Conservation (phyloP, 768 basidiomycete genomes). For the Tulasnella sp. region DNA sequence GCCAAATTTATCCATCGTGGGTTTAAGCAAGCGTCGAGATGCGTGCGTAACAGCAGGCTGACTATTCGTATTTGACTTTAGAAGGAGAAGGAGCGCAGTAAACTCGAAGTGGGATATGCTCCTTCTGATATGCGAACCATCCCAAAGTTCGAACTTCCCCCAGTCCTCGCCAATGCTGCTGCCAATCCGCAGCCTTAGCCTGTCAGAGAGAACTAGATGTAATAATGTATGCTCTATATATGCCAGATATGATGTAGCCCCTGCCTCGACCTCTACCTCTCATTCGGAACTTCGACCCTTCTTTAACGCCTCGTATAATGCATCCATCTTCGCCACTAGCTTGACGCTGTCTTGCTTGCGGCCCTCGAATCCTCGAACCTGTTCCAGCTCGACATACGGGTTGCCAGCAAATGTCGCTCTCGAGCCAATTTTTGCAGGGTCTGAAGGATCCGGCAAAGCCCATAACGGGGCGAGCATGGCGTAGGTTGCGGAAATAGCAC, state of each 20-base stretch:
- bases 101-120: slow-evolving; percentile 50
- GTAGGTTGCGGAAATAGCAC: slow-evolving; percentile 60
- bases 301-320: not conserved
- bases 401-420: not conserved
- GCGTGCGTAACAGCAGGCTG: not conserved
- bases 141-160: slow-evolving; percentile 51
- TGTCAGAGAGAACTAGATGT: not conserved
- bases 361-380: not conserved
- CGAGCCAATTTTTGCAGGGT: slow-evolving; percentile 9
- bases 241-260: not conserved
- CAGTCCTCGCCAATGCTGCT: slow-evolving; percentile 13
- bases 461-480: slow-evolving; percentile 52
- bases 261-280: not conserved
- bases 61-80: not conserved
- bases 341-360: not conserved
- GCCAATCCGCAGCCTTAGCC: not conserved
- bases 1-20: slow-evolving; percentile 34
- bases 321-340: slow-evolving; percentile 13
- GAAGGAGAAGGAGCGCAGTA: slow-evolving; percentile 57
- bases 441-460: slow-evolving; percentile 36
- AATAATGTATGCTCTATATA: not conserved
- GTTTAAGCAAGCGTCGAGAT: slow-evolving; percentile 9
- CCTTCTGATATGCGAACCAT: slow-evolving; percentile 67
- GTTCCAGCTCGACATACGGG: slow-evolving; percentile 7
- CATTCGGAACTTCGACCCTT: not conserved